phyloP scores from a whole-genome alignment of 1,284 basidiomycete species.

The Ceratobasidium sp. region DNA sequence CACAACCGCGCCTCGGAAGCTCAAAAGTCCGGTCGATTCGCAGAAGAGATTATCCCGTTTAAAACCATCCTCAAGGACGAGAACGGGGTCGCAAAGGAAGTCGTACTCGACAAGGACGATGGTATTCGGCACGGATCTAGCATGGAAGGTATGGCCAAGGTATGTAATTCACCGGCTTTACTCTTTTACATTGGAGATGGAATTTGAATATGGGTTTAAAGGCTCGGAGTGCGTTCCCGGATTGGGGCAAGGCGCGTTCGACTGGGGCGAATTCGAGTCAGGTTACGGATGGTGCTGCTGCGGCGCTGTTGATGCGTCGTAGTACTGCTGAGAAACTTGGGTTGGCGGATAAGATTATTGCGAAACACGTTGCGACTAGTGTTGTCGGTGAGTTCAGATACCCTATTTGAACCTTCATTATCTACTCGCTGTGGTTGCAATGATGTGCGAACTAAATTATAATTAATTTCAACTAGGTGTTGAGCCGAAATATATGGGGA shows the following conservation, averaged over 20 bases:
- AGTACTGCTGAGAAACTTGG: constrained; percentile 86
- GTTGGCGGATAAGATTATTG: constrained; percentile 78
- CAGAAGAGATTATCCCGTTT: constrained; percentile 84
- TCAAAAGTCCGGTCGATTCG: constrained; percentile 73
- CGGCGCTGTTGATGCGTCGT: constrained; percentile 89
- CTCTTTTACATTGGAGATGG: constrained; percentile 70
- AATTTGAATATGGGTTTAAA: constrained; percentile 2
- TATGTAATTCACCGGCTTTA: constrained; percentile 78
- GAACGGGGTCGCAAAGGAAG: constrained; percentile 58
- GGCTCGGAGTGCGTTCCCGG: constrained; percentile 61
- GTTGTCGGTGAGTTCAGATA: constrained; percentile 74
- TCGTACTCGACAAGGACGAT: constrained; percentile 77
- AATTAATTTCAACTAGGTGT: constrained; percentile 58
- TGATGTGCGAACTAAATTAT: too few relatives aligned
- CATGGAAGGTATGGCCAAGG: constrained; percentile 70
- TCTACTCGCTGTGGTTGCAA: constrained; percentile 17
- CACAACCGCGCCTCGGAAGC: constrained; percentile 82
- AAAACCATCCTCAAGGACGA: constrained; percentile 59
- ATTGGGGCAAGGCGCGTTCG: constrained; percentile 73
- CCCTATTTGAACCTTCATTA: too few relatives aligned
- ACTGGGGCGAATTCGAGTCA: constrained; percentile 96
- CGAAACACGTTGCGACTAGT: constrained; percentile 73
- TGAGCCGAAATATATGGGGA: constrained; percentile 63
- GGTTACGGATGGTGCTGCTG: constrained; percentile 93
- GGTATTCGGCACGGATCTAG: constrained; percentile 86